These are phyloP conservation scores for Neophaeococcomyces aloes DNA, from an alignment of 2,329 filamentous ascomycete genomes.

Conservation along the genomic window DNA sequence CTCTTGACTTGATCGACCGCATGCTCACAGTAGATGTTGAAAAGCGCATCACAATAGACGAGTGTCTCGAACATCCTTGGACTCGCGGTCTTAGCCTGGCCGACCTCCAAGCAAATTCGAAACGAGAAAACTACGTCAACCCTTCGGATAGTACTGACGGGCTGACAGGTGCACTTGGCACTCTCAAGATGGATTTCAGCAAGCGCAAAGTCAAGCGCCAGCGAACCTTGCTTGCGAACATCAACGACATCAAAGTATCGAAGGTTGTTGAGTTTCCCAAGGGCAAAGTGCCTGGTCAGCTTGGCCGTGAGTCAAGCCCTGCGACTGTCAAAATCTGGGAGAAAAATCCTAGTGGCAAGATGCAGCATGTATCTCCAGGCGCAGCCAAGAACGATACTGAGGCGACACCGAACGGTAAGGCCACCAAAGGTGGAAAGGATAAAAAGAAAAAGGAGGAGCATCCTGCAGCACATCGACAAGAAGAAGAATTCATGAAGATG, in stretches of 20 bases:
- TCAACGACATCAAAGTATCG: slow-evolving; percentile 63
- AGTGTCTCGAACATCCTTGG: slow-evolving; percentile 89
- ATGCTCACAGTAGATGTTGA: slow-evolving; percentile 88
- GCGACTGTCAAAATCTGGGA: slow-evolving; percentile 61
- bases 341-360: slow-evolving; percentile 52
- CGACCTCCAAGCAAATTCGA: slow-evolving; percentile 1
- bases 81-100: slow-evolving; percentile 39
- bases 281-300: slow-evolving; percentile 9
- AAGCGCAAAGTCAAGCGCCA: slow-evolving; percentile 70
- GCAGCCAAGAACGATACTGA: slow-evolving; percentile 23
- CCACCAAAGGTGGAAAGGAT: slow-evolving; percentile 18
- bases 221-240: slow-evolving; percentile 69
- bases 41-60: slow-evolving; percentile 74
- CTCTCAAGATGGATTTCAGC: slow-evolving; percentile 59
- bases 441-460: slow-evolving; percentile 45
- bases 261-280: slow-evolving; percentile 40
- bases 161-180: slow-evolving; percentile 72
- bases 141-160: slow-evolving; percentile 83
- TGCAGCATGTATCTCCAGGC: slow-evolving; percentile 23
- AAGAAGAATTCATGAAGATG: slow-evolving; percentile 70
- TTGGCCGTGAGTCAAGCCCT: slow-evolving; percentile 6
- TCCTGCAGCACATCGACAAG: slow-evolving; percentile 56
- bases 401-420: slow-evolving; percentile 10
- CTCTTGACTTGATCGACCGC: slow-evolving; percentile 81
- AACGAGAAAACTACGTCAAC: slow-evolving; percentile 33